Conservation (phyloP, 2,329 filamentous ascomycete genomes). For the Lasiodiplodia sp. region DNA sequence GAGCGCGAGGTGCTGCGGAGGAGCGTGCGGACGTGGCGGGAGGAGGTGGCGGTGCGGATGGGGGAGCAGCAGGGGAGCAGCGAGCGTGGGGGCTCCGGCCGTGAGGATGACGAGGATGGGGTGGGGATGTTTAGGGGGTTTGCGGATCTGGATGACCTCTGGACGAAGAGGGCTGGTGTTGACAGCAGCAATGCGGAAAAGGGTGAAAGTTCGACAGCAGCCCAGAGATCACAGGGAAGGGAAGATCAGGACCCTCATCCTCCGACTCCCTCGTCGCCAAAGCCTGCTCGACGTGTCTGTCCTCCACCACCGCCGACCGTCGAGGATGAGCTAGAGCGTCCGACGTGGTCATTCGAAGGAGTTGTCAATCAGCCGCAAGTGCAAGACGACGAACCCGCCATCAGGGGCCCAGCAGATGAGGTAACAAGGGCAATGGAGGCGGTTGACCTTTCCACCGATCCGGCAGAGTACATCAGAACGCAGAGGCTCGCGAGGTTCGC, state of each 20-base stretch:
- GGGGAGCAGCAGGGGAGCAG: not conserved
- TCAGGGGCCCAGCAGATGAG: constrained; percentile 1
- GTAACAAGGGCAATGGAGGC: not conserved
- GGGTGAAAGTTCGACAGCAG: not conserved
- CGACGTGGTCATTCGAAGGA: not conserved
- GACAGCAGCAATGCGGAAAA: not conserved
- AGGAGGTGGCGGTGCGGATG: not conserved
- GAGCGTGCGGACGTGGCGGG: not conserved
- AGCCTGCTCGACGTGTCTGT: not conserved
- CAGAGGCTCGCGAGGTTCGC: not conserved
- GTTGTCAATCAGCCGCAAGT: not conserved
- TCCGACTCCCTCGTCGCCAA: not conserved
- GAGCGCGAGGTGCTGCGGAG: not conserved
- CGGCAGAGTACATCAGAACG: not conserved
- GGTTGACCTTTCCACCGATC: not conserved
- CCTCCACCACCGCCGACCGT: not conserved
- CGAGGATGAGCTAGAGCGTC: not conserved
- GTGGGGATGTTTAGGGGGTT: not conserved
- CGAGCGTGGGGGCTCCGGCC: not conserved
- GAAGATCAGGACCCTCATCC: not conserved
- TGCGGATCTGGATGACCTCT: no score
- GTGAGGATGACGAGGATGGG: not conserved
- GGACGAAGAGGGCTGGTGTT: not conserved
- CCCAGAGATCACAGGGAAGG: no score
- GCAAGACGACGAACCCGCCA: not conserved